Percentiles rank a stretch among this genome's conserved stretches.
Evolutionary conservation across 805 yeast species (phyloP).

Genomic region (Spathaspora girioi): DNA sequence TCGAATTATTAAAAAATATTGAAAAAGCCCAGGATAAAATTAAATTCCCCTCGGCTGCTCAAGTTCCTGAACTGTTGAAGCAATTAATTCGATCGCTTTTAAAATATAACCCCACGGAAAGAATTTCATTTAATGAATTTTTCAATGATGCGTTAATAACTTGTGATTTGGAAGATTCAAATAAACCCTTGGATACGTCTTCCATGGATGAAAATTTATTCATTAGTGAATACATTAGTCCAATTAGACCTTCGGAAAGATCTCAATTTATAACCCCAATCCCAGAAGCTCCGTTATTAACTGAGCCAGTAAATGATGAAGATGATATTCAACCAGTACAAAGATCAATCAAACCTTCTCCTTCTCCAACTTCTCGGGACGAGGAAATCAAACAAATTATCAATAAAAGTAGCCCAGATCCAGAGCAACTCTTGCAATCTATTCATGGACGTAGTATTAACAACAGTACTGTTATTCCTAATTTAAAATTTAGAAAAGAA

Average conservation of each 20-base stretch:
- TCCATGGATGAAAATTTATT: conserved; percentile 75
- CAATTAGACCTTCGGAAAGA: conserved; percentile 24
- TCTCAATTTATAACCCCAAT: conserved; percentile 17
- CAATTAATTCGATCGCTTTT: conserved; percentile 70
- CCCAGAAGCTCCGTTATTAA: conserved; percentile 1
- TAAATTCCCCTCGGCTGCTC: conserved; percentile 66
- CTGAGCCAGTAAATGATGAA: neutral
- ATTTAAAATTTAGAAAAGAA: conserved; percentile 16
- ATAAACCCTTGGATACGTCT: conserved; percentile 62
- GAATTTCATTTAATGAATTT: conserved; percentile 87
- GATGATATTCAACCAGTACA: neutral
- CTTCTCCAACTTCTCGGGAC: conserved; percentile 21
- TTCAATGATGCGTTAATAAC: conserved; percentile 69
- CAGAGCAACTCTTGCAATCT: conserved; percentile 25
- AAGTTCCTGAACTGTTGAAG: conserved; percentile 62
- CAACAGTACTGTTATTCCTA: conserved; percentile 7
- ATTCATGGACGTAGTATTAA: conserved; percentile 13
- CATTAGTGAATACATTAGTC: conserved; percentile 74
- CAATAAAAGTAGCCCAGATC: conserved; percentile 41
- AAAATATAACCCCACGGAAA: conserved; percentile 79
- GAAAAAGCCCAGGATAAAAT: conserved; percentile 78
- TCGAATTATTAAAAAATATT: conserved; percentile 82
- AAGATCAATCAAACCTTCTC: neutral
- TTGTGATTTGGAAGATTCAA: conserved; percentile 47
- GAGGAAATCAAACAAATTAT: conserved; percentile 45